These are phyloP conservation scores for Isatis lusitanica DNA, from an alignment of 441 rosid species.

Conservation along the genomic window DNA sequence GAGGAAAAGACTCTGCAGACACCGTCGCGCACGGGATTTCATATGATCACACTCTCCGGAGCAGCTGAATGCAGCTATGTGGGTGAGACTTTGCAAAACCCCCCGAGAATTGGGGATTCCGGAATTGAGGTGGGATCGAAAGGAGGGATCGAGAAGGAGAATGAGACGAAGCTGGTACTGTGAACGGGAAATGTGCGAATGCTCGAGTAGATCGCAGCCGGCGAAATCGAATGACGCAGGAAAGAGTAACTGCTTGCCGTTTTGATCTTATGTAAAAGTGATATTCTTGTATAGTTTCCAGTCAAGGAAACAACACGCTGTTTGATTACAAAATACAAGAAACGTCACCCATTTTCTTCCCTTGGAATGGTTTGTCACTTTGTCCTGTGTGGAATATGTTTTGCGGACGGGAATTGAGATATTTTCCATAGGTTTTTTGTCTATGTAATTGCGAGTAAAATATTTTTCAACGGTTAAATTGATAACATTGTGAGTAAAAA, in stretches of 20 bases:
- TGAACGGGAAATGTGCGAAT: neutral
- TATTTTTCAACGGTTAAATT: neutral
- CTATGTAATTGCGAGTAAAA: neutral
- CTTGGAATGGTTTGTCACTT: neutral
- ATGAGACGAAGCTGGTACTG: constrained; percentile 23
- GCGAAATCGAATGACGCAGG: constrained; percentile 25
- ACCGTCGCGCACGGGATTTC: constrained; percentile 41
- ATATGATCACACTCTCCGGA: constrained; percentile 39
- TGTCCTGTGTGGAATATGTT: neutral
- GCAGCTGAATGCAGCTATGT: neutral
- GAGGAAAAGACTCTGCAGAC: constrained; percentile 50
- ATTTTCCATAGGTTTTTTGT: neutral
- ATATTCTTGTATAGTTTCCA: neutral
- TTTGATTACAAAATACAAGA: constrained; percentile 6
- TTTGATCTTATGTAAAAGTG: neutral
- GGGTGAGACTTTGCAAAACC: constrained; percentile 9
- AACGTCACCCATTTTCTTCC: neutral
- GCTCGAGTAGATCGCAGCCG: constrained; percentile 24
- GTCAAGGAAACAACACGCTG: neutral
- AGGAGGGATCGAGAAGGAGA: constrained; percentile 29
- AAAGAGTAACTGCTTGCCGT: constrained; percentile 29
- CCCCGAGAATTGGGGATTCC: constrained; percentile 9
- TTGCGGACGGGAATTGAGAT: neutral
- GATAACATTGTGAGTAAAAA: neutral
- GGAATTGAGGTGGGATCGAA: constrained; percentile 1